Percentiles rank a stretch among this genome's conserved stretches.
phyloP scores from a whole-genome alignment of 371 early-diverging fungal genomes.

The Saksenaea vasiformis region DNA sequence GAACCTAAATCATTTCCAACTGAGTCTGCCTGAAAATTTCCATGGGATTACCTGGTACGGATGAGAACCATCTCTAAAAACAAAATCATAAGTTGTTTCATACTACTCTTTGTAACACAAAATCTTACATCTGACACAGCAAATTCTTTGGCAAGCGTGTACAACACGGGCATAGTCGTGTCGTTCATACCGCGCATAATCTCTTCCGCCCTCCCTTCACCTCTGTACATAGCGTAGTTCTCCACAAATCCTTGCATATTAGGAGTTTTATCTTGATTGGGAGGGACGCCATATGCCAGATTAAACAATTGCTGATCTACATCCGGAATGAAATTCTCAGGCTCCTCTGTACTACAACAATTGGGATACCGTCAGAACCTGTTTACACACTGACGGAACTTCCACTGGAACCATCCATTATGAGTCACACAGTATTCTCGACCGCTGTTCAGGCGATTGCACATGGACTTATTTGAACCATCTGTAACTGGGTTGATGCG shows the following conservation, averaged over 20 bases:
- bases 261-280: neutral
- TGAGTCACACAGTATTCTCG: constrained; percentile 13
- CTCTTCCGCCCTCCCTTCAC: constrained; percentile 2
- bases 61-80: constrained; percentile 25
- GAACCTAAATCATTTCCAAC: constrained; percentile 8
- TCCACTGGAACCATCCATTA: constrained; percentile 21
- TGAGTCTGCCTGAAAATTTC: neutral
- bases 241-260: constrained; percentile 24
- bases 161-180: constrained; percentile 18
- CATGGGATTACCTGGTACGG: constrained; percentile 19
- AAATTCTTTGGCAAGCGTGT: constrained; percentile 22
- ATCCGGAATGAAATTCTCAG: constrained; percentile 23
- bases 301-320: constrained; percentile 22
- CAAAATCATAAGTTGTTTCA: neutral
- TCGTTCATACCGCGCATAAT: constrained; percentile 20
- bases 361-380: neutral
- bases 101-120: neutral
- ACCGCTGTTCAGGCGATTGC: constrained; percentile 11
- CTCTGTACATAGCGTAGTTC: constrained; percentile 13
- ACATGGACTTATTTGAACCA: constrained; percentile 18
- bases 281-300: constrained; percentile 5
- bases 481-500: constrained; percentile 10
- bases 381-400: neutral
- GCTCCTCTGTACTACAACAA: constrained; percentile 17
- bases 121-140: constrained; percentile 23